Conservation (phyloP, 768 basidiomycete species). For the Lentinula aciculospora region DNA sequence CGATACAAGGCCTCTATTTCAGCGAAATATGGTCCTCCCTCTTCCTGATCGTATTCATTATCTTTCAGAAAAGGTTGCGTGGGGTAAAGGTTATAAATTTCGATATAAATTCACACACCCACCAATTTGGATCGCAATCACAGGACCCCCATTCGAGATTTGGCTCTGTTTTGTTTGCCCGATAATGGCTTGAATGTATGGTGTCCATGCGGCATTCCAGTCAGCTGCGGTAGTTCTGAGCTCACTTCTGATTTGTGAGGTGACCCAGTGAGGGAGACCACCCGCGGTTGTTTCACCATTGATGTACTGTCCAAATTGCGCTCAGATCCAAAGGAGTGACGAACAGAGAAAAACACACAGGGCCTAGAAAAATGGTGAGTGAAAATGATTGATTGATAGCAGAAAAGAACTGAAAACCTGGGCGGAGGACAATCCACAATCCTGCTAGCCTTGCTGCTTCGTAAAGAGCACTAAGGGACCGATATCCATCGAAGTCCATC, state of each 20-base stretch:
- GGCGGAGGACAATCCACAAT: constrained; percentile 53
- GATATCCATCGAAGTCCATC: constrained; percentile 47
- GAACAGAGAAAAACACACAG: not conserved
- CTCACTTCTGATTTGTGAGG: constrained; percentile 40
- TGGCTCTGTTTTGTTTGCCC: constrained; percentile 37
- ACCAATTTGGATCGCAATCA: constrained; percentile 33
- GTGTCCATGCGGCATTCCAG: constrained; percentile 44
- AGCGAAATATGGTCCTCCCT: constrained; percentile 35
- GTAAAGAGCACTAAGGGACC: constrained; percentile 43
- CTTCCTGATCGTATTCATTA: constrained; percentile 47
- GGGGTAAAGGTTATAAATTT: not conserved
- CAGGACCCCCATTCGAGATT: constrained; percentile 46
- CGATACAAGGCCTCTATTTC: constrained; percentile 34
- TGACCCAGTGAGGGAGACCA: constrained; percentile 52
- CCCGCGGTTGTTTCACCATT: constrained; percentile 60
- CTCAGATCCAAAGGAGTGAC: not conserved
- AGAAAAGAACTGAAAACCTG: constrained; percentile 28
- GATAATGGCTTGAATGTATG: constrained; percentile 46
- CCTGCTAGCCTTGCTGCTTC: constrained; percentile 50
- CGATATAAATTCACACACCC: not conserved
- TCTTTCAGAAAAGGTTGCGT: constrained; percentile 8
- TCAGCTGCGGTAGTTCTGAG: constrained; percentile 51
- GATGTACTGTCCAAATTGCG: constrained; percentile 25
- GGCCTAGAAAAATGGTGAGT: not conserved
- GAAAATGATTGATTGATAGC: too few relatives aligned